These are phyloP conservation scores for Chromosphaera perkinsii DNA, from an alignment of 208 protist genomes.

Conservation along the genomic window DNA sequence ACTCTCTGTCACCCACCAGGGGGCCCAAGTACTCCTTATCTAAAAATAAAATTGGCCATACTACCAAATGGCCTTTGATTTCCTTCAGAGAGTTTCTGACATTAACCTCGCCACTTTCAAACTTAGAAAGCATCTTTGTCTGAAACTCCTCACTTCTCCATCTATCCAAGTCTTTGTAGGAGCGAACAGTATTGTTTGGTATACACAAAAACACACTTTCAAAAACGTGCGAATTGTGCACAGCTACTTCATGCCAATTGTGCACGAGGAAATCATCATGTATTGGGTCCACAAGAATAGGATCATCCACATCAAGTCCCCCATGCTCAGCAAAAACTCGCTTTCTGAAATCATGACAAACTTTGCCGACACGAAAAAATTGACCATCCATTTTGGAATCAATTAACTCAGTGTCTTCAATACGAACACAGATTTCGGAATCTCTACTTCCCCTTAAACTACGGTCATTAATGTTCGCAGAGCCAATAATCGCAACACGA, in stretches of 20 bases:
- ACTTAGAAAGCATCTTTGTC: neutral
- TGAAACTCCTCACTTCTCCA: slow-evolving; percentile 3
- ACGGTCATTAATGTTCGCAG: slow-evolving; percentile 50
- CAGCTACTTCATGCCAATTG: neutral
- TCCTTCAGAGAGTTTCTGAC: neutral
- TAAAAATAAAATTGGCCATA: slow-evolving; percentile 22
- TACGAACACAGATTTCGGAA: slow-evolving; percentile 21
- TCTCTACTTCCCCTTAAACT: slow-evolving; percentile 39
- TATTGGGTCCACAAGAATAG: neutral
- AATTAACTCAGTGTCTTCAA: slow-evolving; percentile 26
- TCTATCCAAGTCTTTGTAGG: slow-evolving; percentile 4
- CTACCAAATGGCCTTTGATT: slow-evolving; percentile 16
- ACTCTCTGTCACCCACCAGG: slow-evolving; percentile 1
- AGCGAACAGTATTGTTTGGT: slow-evolving; percentile 12
- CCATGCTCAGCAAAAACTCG: slow-evolving; percentile 18
- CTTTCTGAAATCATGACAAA: slow-evolving; percentile 9
- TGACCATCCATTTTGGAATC: slow-evolving; percentile 6
- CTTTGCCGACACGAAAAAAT: neutral
- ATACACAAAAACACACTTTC: slow-evolving; percentile 15
- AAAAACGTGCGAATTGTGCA: slow-evolving; percentile 17
- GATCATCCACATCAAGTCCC: slow-evolving; percentile 4
- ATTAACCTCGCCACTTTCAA: neutral
- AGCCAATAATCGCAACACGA: slow-evolving; percentile 25
- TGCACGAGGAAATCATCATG: slow-evolving; percentile 5
- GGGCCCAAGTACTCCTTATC: slow-evolving; percentile 25